Percentiles rank a stretch among this genome's conserved stretches.
These are phyloP conservation scores for Pythium chondricola DNA, from an alignment of 352 stramenopile genomes.

Conservation along the genomic window DNA sequence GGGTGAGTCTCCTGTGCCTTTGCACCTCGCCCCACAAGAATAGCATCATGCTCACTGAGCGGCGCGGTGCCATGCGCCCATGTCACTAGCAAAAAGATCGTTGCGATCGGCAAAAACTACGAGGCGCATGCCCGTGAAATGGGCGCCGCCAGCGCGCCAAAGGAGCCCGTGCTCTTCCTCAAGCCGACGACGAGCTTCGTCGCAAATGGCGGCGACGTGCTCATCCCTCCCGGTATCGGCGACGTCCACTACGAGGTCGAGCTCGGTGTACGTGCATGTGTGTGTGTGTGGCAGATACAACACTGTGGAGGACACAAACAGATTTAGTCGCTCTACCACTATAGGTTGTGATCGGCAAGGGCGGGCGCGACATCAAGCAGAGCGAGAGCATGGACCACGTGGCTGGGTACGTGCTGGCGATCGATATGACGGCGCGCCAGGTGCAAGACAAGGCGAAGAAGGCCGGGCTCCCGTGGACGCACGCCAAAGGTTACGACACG, in stretches of 20 bases:
- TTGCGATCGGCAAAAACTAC: constrained; percentile 85
- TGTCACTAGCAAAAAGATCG: constrained; percentile 62
- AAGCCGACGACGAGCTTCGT: constrained; percentile 79
- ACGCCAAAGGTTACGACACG: constrained; percentile 71
- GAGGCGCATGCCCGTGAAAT: constrained; percentile 78
- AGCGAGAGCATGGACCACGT: constrained; percentile 61
- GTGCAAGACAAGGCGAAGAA: constrained; percentile 77
- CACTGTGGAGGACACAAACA: too few species aligned
- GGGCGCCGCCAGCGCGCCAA: constrained; percentile 49
- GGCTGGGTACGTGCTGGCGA: constrained; percentile 61
- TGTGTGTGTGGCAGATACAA: neutral
- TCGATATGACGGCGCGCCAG: constrained; percentile 81
- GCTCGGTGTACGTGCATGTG: constrained; percentile 38
- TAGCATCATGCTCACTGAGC: neutral
- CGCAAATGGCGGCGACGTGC: constrained; percentile 42
- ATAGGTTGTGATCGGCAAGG: constrained; percentile 67
- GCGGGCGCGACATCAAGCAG: constrained; percentile 54
- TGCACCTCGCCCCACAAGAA: neutral
- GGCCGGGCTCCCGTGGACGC: constrained; percentile 63
- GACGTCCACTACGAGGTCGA: constrained; percentile 84
- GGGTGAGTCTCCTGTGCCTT: too few species aligned
- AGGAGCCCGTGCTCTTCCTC: constrained; percentile 76
- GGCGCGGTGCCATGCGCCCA: neutral
- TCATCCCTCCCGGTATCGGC: constrained; percentile 60
- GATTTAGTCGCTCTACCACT: neutral